Percentiles rank a stretch among this genome's conserved stretches.
Conservation (phyloP, 2,329 filamentous ascomycete species). For the Botrytis medusae region DNA sequence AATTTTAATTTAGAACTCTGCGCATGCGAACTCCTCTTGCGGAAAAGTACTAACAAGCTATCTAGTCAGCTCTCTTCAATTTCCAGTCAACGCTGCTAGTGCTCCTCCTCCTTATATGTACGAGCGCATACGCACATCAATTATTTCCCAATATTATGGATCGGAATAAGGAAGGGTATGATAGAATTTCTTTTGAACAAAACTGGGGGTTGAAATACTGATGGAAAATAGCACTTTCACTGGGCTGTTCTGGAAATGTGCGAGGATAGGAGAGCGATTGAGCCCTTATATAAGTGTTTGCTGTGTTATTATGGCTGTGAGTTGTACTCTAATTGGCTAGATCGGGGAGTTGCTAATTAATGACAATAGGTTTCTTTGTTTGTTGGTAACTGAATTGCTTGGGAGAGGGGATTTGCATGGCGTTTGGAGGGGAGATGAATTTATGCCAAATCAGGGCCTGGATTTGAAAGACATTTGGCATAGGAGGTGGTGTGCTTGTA, state of each 20-base stretch:
- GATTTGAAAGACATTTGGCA: not conserved
- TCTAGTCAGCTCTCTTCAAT: slow-evolving; percentile 95
- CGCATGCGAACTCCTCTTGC: no score
- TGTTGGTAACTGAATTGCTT: slow-evolving; percentile 35
- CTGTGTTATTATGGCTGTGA: slow-evolving; percentile 90
- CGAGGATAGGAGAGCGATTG: slow-evolving; percentile 85
- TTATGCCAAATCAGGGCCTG: slow-evolving; percentile 13
- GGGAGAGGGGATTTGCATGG: slow-evolving; percentile 26
- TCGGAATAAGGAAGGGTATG: slow-evolving; percentile 85
- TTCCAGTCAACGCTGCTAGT: slow-evolving; percentile 96
- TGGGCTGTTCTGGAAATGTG: slow-evolving; percentile 94
- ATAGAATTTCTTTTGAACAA: slow-evolving; percentile 11
- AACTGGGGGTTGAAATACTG: slow-evolving; percentile 18
- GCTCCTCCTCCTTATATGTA: slow-evolving; percentile 93
- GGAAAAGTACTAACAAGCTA: slow-evolving; percentile 1
- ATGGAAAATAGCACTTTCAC: slow-evolving; percentile 33
- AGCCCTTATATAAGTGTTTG: slow-evolving; percentile 95
- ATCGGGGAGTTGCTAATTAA: slow-evolving; percentile 22
- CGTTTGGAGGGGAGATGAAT: slow-evolving; percentile 27
- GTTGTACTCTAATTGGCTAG: slow-evolving; percentile 42
- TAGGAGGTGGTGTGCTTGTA: not conserved
- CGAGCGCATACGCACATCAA: slow-evolving; percentile 88
- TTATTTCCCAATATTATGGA: slow-evolving; percentile 89
- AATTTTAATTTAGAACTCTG: no score
- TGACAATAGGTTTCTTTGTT: slow-evolving; percentile 37